Evolutionary conservation across 768 basidiomycete genomes (phyloP).

Genomic region (Aureoboletus auriporus): DNA sequence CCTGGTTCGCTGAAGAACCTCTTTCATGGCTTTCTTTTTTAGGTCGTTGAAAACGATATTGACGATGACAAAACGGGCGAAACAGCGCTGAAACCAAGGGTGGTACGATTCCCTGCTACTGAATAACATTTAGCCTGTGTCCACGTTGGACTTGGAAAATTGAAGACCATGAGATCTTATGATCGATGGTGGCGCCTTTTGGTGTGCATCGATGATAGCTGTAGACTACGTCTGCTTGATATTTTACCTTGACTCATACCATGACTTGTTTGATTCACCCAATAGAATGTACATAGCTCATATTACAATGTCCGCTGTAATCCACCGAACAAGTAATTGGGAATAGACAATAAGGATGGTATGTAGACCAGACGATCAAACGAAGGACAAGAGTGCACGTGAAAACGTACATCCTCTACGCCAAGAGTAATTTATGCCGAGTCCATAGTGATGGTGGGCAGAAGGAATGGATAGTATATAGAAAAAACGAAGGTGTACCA

Average conservation of each 20-base stretch:
- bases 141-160: background rate
- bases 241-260: background rate
- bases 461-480: conserved; percentile 5
- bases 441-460: conserved; percentile 11
- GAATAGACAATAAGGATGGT: conserved; percentile 23
- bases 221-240: background rate
- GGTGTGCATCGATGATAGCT: background rate
- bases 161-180: background rate
- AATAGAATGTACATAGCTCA: conserved; percentile 15
- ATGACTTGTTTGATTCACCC: background rate
- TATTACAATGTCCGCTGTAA: conserved; percentile 14
- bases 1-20: conserved; percentile 14
- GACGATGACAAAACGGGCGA: background rate
- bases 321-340: conserved; percentile 1
- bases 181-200: background rate
- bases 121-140: conserved; percentile 32
- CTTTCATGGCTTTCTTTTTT: background rate
- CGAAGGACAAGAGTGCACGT: background rate
- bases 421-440: conserved; percentile 4
- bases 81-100: conserved; percentile 8
- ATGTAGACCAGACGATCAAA: conserved; percentile 15
- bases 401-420: conserved; percentile 1
- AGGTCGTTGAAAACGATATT: conserved; percentile 6
- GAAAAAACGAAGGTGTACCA: background rate
- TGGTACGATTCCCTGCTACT: conserved; percentile 32